Conservation (phyloP, 805 yeast genomes). For the Hanseniaspora pseudoguilliermondii region DNA sequence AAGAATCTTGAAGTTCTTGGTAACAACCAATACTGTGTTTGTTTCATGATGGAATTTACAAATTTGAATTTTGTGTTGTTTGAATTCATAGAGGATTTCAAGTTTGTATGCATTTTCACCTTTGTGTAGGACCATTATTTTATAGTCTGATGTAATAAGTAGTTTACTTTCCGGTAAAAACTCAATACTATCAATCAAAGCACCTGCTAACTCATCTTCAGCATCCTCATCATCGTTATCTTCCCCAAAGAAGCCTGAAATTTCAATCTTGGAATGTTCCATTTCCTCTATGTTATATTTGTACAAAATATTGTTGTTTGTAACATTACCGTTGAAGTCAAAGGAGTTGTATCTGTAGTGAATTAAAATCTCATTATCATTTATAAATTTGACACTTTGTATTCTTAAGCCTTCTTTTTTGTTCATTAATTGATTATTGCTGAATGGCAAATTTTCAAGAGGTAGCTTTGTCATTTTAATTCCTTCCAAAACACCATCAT, state of each 20-base stretch:
- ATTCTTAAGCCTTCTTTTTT: background rate
- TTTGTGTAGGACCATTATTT: background rate
- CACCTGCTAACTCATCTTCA: slow-evolving; percentile 2
- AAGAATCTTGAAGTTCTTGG: slow-evolving; percentile 9
- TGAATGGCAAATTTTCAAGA: slow-evolving; percentile 9
- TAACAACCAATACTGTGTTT: background rate
- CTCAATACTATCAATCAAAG: slow-evolving; percentile 3
- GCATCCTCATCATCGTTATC: slow-evolving; percentile 9
- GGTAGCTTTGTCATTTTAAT: slow-evolving; percentile 10
- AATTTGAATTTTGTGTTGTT: background rate
- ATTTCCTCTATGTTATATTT: slow-evolving; percentile 12
- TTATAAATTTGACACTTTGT: background rate
- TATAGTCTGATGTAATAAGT: background rate
- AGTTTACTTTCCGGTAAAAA: slow-evolving; percentile 4
- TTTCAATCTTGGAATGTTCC: background rate
- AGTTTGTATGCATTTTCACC: background rate
- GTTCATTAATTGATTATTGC: background rate
- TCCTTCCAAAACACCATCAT: slow-evolving; percentile 3
- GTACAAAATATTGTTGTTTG: slow-evolving; percentile 4
- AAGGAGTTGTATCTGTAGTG: slow-evolving; percentile 2
- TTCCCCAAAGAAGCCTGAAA: background rate
- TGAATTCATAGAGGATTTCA: background rate
- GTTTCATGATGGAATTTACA: background rate
- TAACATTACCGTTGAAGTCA: slow-evolving; percentile 9
- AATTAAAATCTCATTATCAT: slow-evolving; percentile 2